These are phyloP conservation scores for Astrephomene gubernaculifera DNA, from an alignment of 139 green algal species.

Conservation along the genomic window DNA sequence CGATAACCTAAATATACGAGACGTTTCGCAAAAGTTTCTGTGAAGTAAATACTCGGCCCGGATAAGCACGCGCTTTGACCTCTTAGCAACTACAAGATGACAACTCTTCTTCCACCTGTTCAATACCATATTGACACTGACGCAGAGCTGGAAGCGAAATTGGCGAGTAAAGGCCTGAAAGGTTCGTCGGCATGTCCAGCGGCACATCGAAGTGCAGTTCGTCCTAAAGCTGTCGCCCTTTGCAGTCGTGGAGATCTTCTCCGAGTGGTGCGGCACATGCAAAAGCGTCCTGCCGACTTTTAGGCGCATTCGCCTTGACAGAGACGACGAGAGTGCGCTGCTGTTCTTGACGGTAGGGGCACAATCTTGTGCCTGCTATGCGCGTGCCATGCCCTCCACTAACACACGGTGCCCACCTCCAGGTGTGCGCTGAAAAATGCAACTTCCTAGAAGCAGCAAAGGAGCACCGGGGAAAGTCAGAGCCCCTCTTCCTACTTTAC, in stretches of 20 bases:
- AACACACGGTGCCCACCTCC: too few relatives aligned
- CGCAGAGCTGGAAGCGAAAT: slow-evolving; percentile 36
- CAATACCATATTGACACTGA: slow-evolving; percentile 50
- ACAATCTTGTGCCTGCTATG: background rate
- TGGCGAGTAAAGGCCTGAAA: slow-evolving; percentile 58
- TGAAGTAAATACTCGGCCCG: background rate
- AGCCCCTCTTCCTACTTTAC: slow-evolving; percentile 77
- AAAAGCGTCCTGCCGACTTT: slow-evolving; percentile 73
- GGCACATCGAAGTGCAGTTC: background rate
- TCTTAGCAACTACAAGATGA: background rate
- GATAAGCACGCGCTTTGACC: too few relatives aligned
- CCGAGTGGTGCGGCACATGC: slow-evolving; percentile 67
- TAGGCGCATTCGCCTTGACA: slow-evolving; percentile 69
- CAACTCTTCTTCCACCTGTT: slow-evolving; percentile 30
- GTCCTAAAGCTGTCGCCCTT: background rate
- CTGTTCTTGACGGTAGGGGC: slow-evolving; percentile 64
- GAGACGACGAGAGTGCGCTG: slow-evolving; percentile 74
- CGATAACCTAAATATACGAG: too few relatives aligned
- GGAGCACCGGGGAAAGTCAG: slow-evolving; percentile 63
- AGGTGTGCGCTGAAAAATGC: slow-evolving; percentile 62
- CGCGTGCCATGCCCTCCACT: too few relatives aligned
- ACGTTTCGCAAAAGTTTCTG: background rate
- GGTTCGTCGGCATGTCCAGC: slow-evolving; percentile 21
- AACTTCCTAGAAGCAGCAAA: slow-evolving; percentile 55
- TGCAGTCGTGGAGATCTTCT: slow-evolving; percentile 74